phyloP scores from a whole-genome alignment of 83 land plant species.

The Picea mariana region DNA sequence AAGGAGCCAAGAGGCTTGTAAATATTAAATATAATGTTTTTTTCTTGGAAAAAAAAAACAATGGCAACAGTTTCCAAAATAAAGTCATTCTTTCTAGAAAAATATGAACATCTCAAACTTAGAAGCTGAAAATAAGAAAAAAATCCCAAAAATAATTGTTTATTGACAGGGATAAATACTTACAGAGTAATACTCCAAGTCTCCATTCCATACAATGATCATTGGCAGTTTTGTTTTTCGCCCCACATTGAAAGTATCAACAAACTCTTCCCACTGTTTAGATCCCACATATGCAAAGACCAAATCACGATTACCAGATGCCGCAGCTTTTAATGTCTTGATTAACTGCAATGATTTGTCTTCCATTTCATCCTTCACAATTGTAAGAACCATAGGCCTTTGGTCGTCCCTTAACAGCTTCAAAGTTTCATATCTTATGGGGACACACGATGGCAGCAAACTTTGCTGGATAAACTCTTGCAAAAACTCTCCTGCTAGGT shows the following conservation, averaged over 20 bases:
- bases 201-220: slow-evolving; percentile 58
- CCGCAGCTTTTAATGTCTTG: slow-evolving; percentile 51
- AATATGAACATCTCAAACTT: too few species aligned
- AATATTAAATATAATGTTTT: too few species aligned
- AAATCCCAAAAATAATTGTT: too few species aligned
- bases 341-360: slow-evolving; percentile 44
- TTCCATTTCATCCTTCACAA: slow-evolving; percentile 46
- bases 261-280: slow-evolving; percentile 52
- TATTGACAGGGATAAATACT: slow-evolving; percentile 16
- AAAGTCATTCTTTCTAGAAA: too few species aligned
- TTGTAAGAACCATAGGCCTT: slow-evolving; percentile 36
- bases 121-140: too few species aligned
- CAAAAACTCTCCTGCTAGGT: slow-evolving; percentile 41
- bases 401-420: slow-evolving; percentile 15
- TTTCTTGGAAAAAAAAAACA: too few species aligned
- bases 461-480: slow-evolving; percentile 52
- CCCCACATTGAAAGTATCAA: slow-evolving; percentile 41
- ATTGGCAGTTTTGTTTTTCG: slow-evolving; percentile 39
- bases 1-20: too few species aligned
- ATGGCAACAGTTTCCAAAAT: too few species aligned
- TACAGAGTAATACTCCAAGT: slow-evolving; percentile 40
- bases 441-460: slow-evolving; percentile 40
- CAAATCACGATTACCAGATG: slow-evolving; percentile 59
- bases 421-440: slow-evolving; percentile 48
- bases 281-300: slow-evolving; percentile 57